phyloP scores from a whole-genome alignment of 75 land plant genomes.

The Pseudotsuga menziesii region DNA sequence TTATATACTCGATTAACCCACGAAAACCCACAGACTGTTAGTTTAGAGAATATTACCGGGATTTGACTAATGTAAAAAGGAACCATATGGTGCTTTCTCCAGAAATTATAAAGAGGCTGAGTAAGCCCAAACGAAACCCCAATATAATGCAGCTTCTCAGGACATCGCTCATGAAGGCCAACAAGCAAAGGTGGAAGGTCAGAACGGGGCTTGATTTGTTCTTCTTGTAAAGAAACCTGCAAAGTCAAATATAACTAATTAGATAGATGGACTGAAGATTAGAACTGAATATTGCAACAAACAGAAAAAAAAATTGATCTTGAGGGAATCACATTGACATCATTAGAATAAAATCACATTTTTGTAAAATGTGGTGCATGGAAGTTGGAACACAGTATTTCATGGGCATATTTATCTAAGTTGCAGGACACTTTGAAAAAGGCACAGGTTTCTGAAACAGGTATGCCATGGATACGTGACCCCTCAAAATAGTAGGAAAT shows the following conservation, averaged over 20 bases:
- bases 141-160: conserved; percentile 90
- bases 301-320: background rate
- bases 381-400: no score
- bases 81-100: conserved; percentile 77
- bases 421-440: background rate
- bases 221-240: conserved; percentile 87
- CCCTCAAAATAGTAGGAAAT: no score
- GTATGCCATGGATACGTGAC: no score
- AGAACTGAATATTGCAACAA: background rate
- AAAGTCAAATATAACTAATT: background rate
- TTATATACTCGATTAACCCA: background rate
- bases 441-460: no score
- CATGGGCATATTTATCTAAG: background rate
- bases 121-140: conserved; percentile 98
- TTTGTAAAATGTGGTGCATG: background rate
- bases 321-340: background rate
- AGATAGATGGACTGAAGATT: background rate
- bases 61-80: conserved; percentile 84
- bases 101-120: conserved; percentile 73
- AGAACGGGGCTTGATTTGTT: conserved; percentile 65
- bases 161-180: conserved; percentile 71
- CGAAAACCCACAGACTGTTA: background rate
- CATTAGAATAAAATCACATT: background rate
- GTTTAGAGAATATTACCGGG: conserved; percentile 34
- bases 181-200: conserved; percentile 86